Base-by-base conservation (phyloP, 2,329 filamentous ascomycete genomes). In the Penicillium palitans region DNA sequence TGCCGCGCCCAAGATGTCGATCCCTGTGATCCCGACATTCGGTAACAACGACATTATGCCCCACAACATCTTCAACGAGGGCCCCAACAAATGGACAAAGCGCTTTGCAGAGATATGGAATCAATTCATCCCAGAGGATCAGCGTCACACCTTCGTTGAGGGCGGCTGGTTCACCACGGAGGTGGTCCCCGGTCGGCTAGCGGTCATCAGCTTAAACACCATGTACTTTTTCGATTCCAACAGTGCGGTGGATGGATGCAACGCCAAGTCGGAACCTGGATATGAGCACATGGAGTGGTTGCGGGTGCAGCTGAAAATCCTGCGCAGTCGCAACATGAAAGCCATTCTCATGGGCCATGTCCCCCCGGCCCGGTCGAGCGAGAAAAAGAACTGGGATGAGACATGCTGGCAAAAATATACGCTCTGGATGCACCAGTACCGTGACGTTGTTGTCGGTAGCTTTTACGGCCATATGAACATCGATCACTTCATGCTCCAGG, bases 351-450 rank as follows among this genome's bases (percentile, higher is more conserved):
- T 90, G 67, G 93, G 95, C 2, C 95, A 99, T 74, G 92, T 99
- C 4, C 93, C 95, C 1, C 95, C 95, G 0, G 93, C 93, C 1
- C 83, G 93, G 61, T 95, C 93, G 1, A 83, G 86, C 37, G 89
- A 87, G 76, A 98, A 98, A 80, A 84, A 86, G 69, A 87, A 86
- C 61, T 99, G 95, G 95, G 92, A 97, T 65, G 93, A 98, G 80
- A 92, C 90, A 0, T 99, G 95, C 78, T 99, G 93, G 93, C 93
- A 97, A 73, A 97, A 96, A 73, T 99, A 96, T 75, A 90, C 91
- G 0, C 79, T 98, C 4, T 98, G 93, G 91, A 79, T 93, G 69
- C 84, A 87, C 66, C 91, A 96, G 73, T 99, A 92, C 74, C 89
- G 95, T 35, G 95, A 99, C 73, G 88, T 99, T 39, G 83, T 99